Percentiles rank a stretch among this genome's conserved stretches.
phyloP scores from a whole-genome alignment of 106 monocot species.

The Ottelia alismoides region DNA sequence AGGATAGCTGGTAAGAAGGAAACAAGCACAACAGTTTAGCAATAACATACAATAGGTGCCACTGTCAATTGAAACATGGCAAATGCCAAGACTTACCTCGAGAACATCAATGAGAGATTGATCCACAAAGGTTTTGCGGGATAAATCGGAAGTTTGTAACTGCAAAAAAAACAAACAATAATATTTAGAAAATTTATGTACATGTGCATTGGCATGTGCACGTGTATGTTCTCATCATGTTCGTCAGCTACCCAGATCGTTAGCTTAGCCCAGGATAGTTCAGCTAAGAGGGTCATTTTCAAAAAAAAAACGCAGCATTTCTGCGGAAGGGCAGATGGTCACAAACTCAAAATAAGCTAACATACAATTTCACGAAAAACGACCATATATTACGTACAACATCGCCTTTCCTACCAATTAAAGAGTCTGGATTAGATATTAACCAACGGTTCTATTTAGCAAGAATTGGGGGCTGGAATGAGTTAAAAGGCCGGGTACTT shows the following conservation, averaged over 20 bases:
- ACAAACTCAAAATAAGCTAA: no score
- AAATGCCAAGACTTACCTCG: constrained; percentile 46
- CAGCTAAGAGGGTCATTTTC: no score
- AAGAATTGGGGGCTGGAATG: not conserved
- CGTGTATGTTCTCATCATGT: no score
- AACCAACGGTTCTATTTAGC: not conserved
- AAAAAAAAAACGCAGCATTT: no score
- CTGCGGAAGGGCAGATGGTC: no score
- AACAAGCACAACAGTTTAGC: not conserved
- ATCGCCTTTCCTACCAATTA: not conserved
- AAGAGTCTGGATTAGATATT: not conserved
- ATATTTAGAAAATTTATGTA: no score
- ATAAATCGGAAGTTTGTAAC: constrained; percentile 72
- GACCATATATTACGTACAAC: not conserved
- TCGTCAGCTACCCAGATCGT: no score
- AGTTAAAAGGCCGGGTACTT: not conserved
- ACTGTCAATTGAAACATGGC: not conserved
- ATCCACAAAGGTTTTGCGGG: constrained; percentile 32
- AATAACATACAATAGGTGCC: not conserved
- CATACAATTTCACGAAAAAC: not conserved
- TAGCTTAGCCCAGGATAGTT: no score
- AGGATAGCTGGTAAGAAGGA: constrained; percentile 33
- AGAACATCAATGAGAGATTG: constrained; percentile 41
- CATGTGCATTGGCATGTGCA: no score
- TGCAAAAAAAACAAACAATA: constrained; percentile 18